These are phyloP conservation scores for Rhizomucor miehei DNA, from an alignment of 371 early-diverging fungal species.

Conservation along the genomic window DNA sequence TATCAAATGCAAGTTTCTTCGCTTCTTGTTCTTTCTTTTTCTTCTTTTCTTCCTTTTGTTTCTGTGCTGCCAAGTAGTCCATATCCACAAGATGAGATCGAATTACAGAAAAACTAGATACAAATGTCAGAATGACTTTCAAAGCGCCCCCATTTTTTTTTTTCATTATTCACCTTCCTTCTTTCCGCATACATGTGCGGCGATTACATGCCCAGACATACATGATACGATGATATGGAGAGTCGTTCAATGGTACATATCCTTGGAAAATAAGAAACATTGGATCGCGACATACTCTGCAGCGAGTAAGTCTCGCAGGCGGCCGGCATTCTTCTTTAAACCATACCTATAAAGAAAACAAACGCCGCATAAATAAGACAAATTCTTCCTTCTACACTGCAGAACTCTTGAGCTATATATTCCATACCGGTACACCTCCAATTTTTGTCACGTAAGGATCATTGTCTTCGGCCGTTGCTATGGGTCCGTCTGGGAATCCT, in stretches of 20 bases:
- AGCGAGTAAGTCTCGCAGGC: constrained; percentile 17
- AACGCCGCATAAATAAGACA: too few species aligned
- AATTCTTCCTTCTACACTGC: not conserved
- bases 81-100: constrained; percentile 67
- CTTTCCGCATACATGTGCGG: constrained; percentile 64
- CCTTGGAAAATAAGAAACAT: constrained; percentile 73
- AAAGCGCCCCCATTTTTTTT: not conserved
- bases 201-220: constrained; percentile 81
- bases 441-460: constrained; percentile 70
- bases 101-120: constrained; percentile 53
- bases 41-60: constrained; percentile 41
- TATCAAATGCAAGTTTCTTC: too few species aligned
- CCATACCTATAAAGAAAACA: constrained; percentile 31
- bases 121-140: constrained; percentile 6
- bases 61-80: constrained; percentile 59
- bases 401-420: not conserved
- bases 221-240: constrained; percentile 71
- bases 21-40: constrained; percentile 37
- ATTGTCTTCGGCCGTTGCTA: constrained; percentile 40
- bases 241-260: constrained; percentile 71
- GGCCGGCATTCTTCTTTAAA: constrained; percentile 24
- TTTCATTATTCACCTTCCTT: constrained; percentile 52
- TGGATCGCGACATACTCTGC: constrained; percentile 41
- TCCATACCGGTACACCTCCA: constrained; percentile 67
- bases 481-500: constrained; percentile 66